Conservation (phyloP, 768 basidiomycete genomes). For the Suillus sp. region DNA sequence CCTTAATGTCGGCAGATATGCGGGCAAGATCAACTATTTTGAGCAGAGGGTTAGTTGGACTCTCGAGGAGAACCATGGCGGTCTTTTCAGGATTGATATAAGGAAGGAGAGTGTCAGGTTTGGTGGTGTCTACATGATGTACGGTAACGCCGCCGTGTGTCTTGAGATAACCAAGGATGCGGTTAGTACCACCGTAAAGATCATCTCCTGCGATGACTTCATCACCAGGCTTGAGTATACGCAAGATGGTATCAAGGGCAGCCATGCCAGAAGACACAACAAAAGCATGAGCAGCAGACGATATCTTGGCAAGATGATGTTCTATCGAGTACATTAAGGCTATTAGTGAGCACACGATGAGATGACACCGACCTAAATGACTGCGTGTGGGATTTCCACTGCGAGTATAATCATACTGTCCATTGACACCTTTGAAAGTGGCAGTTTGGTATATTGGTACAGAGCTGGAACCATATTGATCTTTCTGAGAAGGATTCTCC, state of each 20-base stretch:
- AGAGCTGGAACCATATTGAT: conserved; percentile 92
- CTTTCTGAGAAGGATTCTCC: conserved; percentile 88
- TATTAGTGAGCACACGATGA: background rate
- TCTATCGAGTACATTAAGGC: conserved; percentile 49
- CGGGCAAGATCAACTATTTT: conserved; percentile 89
- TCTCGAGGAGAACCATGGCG: conserved; percentile 95
- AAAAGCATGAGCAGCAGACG: conserved; percentile 87
- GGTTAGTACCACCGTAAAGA: conserved; percentile 96
- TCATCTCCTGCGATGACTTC: conserved; percentile 97
- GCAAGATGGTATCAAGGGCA: conserved; percentile 91
- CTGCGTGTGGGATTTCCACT: conserved; percentile 97
- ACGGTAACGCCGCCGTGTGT: conserved; percentile 87
- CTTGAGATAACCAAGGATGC: conserved; percentile 86
- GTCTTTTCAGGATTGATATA: conserved; percentile 64
- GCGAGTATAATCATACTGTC: conserved; percentile 90
- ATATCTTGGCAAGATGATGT: conserved; percentile 96
- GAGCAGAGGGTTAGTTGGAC: conserved; percentile 94
- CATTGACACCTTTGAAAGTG: conserved; percentile 93
- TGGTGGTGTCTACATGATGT: conserved; percentile 92
- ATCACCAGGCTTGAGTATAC: conserved; percentile 92
- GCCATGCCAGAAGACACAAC: conserved; percentile 98
- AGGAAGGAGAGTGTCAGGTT: conserved; percentile 61
- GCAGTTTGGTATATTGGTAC: conserved; percentile 98
- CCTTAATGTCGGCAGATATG: conserved; percentile 84
- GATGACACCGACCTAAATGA: conserved; percentile 73